Base-by-base conservation (phyloP, 805 yeast species). In the Cephaloascus fragrans region DNA sequence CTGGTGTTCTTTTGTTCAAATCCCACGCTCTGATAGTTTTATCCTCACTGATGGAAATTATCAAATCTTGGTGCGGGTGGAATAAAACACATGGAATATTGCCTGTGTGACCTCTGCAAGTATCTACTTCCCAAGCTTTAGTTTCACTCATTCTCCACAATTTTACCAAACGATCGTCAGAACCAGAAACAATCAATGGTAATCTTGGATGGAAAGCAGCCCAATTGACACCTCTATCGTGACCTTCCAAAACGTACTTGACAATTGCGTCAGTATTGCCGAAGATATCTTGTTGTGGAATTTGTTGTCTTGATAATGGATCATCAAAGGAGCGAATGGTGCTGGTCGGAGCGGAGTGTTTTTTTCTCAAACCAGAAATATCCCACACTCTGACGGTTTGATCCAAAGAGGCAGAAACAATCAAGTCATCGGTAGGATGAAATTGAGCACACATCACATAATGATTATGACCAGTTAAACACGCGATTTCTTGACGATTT, bases 301-400 rank as follows among this genome's bases (percentile, higher is more conserved):
- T 71, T 48, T 77, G 82, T 50, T 77, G 83, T 56, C 75, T 63
- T 45, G 67, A 69, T 49, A 62, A 61, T 53, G 71, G 77, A 46
- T 71, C 75, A 49, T 73, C 79, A 47, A 65, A 72, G 18, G 73
- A 62, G 42, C 71, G 57, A 44, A 58, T 49, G 12, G 68, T 57
- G 34, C 65, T 59, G 20, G 62, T 58, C 16, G 67, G 64, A 23
- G 97, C 97, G 26, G 96, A 85, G 63, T 93, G 97, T 59, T 85
- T 87, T 69, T 90, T 87, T 60, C 96, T 77, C 55, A 93, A 75
- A 2, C 96, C 97, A 12, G 94, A 77, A 48, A 93, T 90, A 64
- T 94, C 98, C 98, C 98, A 93, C 32, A 93, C 96, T 52, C 99
- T 80, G 29, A 93, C 97, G n/a, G 97, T 87, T 66, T 88, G 96